phyloP scores from a whole-genome alignment of 148 eudicot species.

The Hydrangea macrophylla region DNA sequence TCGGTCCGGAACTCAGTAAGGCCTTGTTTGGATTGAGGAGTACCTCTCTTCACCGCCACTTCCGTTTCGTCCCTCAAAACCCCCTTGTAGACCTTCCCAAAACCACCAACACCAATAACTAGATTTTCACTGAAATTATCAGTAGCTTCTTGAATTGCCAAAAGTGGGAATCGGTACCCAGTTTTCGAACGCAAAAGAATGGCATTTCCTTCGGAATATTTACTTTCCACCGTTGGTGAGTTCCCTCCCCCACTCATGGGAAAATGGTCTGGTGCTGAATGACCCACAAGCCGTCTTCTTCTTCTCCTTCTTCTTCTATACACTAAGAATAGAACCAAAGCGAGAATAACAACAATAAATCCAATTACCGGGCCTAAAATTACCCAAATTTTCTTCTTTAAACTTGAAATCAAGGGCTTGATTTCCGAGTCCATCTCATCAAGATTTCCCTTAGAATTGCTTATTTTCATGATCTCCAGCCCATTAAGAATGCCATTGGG shows the following conservation, averaged over 20 bases:
- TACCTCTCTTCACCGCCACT: conserved; percentile 64
- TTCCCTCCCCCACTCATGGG: conserved; percentile 16
- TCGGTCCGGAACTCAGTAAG: conserved; percentile 53
- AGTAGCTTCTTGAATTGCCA: conserved; percentile 51
- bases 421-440: conserved; percentile 26
- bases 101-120: conserved; percentile 64
- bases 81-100: conserved; percentile 67
- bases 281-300: conserved; percentile 22
- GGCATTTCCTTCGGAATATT: conserved; percentile 19
- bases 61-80: conserved; percentile 41
- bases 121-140: conserved; percentile 49
- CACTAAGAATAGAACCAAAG: conserved; percentile 24
- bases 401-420: conserved; percentile 17
- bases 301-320: conserved; percentile 35
- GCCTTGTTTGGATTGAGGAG: conserved; percentile 49
- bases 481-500: conserved; percentile 71
- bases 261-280: conserved; percentile 12
- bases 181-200: conserved; percentile 27
- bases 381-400: conserved; percentile 35
- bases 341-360: conserved; percentile 23
- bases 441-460: conserved; percentile 43
- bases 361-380: conserved; percentile 30
- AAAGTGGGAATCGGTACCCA: conserved; percentile 47
- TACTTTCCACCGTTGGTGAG: neutral
- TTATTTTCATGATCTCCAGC: conserved; percentile 65